Base-by-base conservation (phyloP, 1,284 basidiomycete species). In the Gastroboletus turbinatus region DNA sequence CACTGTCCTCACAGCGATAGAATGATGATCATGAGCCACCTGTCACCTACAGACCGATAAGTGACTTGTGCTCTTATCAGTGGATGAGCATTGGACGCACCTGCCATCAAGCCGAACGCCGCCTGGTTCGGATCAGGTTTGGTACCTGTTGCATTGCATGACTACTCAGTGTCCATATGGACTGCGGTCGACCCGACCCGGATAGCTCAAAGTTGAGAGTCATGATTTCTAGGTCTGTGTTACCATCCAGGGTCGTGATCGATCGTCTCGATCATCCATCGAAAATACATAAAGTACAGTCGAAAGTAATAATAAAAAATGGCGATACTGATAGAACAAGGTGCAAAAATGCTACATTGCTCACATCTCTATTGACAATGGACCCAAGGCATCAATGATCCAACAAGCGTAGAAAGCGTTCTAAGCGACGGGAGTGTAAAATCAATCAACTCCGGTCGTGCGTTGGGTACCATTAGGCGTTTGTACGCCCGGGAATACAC, bases 351-450 rank as follows among this genome's bases (percentile, higher is more conserved):
- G 21, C 35, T 30, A 17, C n/a, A 25, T 13, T 21, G n/a, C 27
- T 19, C 14, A 5, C 23, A 39, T 35, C 21, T 21, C 52, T 49
- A 63, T 49, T 51, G 39, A 40, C 58, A 73, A n/a, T 60, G 65
- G 16, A 66, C 50, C 71, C 68, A 73, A 1, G 67, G 64, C 62
- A 69, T 69, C 54, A 73, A 29, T 4, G 67, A 69, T 19, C 67
- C 68, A 17, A 68, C 67, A 0, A 68, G 63, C 19, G 60, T 56
- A 14, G 69, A 72, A 10, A 68, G 50, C 36, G 65, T 68, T 21
- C 63, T 60, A 6, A 72, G 50, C 38, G 69, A 71, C 7, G 67
- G 67, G 5, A 72, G 57, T 0, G 70, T 68, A n/a, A 68, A 71
- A 48, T 70, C 51, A n/a, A 68, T 52, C 53, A 59, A 52, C 52